Base-by-base conservation (phyloP, 106 monocot species). In the Dioscorea zingiberensis region DNA sequence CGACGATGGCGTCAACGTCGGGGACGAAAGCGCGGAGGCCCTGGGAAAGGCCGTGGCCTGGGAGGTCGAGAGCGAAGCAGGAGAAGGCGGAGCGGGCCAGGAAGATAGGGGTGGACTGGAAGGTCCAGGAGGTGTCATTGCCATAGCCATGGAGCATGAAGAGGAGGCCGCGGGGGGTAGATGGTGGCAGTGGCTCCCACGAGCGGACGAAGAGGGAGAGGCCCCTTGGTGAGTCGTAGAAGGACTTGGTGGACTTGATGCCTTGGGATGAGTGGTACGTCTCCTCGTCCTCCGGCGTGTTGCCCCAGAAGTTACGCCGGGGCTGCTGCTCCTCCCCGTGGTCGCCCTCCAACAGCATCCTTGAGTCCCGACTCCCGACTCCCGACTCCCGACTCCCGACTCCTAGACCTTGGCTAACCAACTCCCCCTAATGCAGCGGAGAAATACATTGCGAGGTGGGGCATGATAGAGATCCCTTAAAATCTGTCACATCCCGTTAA, bases 101-200 rank as follows among this genome's bases (percentile, higher is more conserved):
- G 83, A 81, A 87, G 69, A 88, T 66, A 30, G 91, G 78, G 44
- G 91, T 95, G 73, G 76, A 66, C 63, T 95, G 94, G 78, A 95
- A 87, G 62, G 91, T 91, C 94, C 94, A 95, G 85, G 85, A 85
- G 73, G 75, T 85, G 78, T 95, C 94, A 76, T 91, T 91, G 65
- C 91, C 94, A 67, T 95, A 95, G 19, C 94, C 94, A 49, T 95
- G 94, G 71, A 91, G 75, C 91, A 95, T 85, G 74, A 78, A 87
- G 38, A 95, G 23, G 26, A 83, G 55, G 28, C 70, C 94, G n/a
- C 76, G 73, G 3, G 77, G 73, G 0, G 76, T 12, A 28, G 54
- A 24, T 30, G 19, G 9, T 12, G 23, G n/a, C 13, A 44, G 58
- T 7, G 94, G 90, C 14, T 53, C 67, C 94, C 94, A 95, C 23